Evolutionary conservation across 768 basidiomycete genomes (phyloP), one percentile per base, ranked within the genome.

Genomic region (Boletus barrowsii): DNA sequence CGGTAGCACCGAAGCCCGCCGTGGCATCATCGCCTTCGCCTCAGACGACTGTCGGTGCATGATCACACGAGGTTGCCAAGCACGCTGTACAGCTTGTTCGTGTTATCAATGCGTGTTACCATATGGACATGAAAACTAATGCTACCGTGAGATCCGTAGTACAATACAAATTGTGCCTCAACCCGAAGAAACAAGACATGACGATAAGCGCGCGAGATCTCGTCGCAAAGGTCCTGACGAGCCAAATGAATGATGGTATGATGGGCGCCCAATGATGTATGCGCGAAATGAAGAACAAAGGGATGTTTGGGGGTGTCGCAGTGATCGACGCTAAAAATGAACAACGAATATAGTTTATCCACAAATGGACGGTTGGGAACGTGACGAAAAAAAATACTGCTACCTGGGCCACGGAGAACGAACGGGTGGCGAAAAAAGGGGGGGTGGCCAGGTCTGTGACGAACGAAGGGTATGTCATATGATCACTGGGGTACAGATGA

Each of bases 21-120:
- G 26, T 58, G 10, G 44, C n/a, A 5, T 9, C 29, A 29, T n/a
- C 50, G 5, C 11, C 60, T 4, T 57, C 66, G 0, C 62, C 68
- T 30, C 65, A 66, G 58, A 62, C 61, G 2, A 57, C 60, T 1
- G 76, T 76, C 1, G 67, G 73, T 22, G 76, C 75, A 48, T 77
- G 52, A 72, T 36, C 3, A 35, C 18, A 7, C 15, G 15, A 32
- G 14, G 3, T 39, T 15, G 15, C 18, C 6, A 51, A 47, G 15
- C 6, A 50, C n/a, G 10, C 14, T 63, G 51, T 36, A 53, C 52
- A 22, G 22, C 22, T 22, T 22, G 22, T 22, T 52, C 11, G 22
- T 53, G 56, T 56, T 24, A 40, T 46, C 22, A 51, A 56, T 39
- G 36, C 35, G 40, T 47, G 46, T 33, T 52, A 41, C 36, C 37